Evolutionary conservation across 2,329 filamentous ascomycete genomes (phyloP), one percentile per base, ranked within the genome.

Genomic region (Aspergillus cejpii): DNA sequence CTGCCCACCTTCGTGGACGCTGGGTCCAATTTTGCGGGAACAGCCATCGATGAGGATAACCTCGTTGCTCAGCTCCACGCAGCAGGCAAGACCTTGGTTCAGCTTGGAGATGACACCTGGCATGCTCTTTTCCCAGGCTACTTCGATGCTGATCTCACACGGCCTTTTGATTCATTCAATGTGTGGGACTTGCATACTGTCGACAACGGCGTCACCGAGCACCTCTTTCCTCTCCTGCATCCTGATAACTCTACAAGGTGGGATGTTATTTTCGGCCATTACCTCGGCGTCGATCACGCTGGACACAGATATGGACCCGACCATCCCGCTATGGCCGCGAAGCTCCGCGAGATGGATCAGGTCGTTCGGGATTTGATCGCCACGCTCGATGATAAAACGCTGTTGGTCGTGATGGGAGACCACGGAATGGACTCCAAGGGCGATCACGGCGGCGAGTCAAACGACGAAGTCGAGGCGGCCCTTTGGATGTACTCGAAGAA

Each of bases 21-120:
- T 8, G 92, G 92, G 0, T 94, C 87, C 51, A 98, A 91, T 67
- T 98, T 98, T 66, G 89, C 88, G 0, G 92, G 92, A 2, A 94
- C 86, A 2, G 87, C 87, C 5, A 96, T 98, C 56, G 90, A 96
- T 45, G 92, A 98, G 72, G 92, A 98, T 64, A 87, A 87, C 53
- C 55, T 87, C 37, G 70, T 87, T 11, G 76, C 77, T 43, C 83
- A 87, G 57, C 58, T 87, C 49, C 75, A 73, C 44, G 71, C 75
- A 56, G 77, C 79, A 12, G 80, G 81, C 27, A 85, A 88, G 74
- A 86, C 78, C 52, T 80, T 98, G 54, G 92, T 90, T 5, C 94
- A 98, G 60, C 73, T 98, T 28, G 92, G 92, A n/a, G 92, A 98
- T 64, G 91, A 98, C 68, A 98, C 92, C 3, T 98, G 92, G 92